A percentile compares a stretch with the other conserved stretches of the same genome.
These are phyloP conservation scores for Tulasnella sp. DNA, from an alignment of 768 basidiomycete species.

Conservation along the genomic window DNA sequence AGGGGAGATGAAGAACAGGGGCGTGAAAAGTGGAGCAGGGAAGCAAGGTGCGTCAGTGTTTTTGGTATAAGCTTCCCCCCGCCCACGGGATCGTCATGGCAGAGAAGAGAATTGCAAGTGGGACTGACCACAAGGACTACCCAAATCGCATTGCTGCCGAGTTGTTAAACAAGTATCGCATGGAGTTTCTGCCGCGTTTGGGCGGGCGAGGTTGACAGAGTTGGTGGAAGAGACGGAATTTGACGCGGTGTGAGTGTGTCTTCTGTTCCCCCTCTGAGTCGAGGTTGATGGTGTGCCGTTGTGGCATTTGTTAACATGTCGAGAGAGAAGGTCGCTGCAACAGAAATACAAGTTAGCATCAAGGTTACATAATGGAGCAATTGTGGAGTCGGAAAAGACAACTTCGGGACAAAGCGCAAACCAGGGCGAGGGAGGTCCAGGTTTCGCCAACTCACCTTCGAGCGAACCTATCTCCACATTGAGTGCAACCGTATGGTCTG, in stretches of 20 bases:
- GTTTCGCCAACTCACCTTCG: conserved; percentile 53
- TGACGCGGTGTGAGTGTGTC: conserved; percentile 48
- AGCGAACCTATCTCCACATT: conserved; percentile 87
- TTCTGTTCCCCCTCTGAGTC: conserved; percentile 17
- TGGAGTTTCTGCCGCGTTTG: conserved; percentile 32
- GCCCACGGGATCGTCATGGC: not conserved
- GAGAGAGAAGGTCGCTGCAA: conserved; percentile 71
- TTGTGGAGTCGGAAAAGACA: not conserved
- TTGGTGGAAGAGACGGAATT: conserved; percentile 43
- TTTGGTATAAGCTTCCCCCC: not conserved
- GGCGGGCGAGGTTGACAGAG: conserved; percentile 55
- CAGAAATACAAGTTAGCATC: conserved; percentile 24
- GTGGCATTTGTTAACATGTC: conserved; percentile 88
- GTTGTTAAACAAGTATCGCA: conserved; percentile 81
- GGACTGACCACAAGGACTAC: conserved; percentile 28
- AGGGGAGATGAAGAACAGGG: not conserved
- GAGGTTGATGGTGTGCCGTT: conserved; percentile 44
- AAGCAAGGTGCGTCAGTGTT: not conserved
- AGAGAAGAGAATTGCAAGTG: conserved; percentile 1
- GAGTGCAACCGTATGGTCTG: conserved; percentile 82
- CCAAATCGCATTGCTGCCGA: conserved; percentile 40
- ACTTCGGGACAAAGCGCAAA: not conserved
- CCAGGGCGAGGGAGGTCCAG: not conserved
- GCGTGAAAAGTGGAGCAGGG: not conserved
- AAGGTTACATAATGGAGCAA: no score